Conservation (phyloP, 2,329 filamentous ascomycete species). For the Teratosphaeria viscida region DNA sequence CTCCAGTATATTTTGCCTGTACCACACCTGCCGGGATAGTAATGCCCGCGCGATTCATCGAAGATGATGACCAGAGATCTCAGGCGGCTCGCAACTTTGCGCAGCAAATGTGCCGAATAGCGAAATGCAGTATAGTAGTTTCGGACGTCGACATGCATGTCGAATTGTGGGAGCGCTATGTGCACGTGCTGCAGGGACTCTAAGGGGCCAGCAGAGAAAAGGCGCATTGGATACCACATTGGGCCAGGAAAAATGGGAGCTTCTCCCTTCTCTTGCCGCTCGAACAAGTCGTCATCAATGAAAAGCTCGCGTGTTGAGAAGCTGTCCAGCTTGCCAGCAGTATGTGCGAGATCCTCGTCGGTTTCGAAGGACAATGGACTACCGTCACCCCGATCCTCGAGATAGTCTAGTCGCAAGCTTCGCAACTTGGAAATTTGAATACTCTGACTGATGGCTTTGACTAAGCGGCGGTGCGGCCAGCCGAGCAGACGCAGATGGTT, state of each 20-base stretch:
- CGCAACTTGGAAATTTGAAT: slow-evolving; percentile 3
- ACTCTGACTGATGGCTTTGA: slow-evolving; percentile 3
- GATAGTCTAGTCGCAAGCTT: slow-evolving; percentile 5
- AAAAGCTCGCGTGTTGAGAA: not conserved
- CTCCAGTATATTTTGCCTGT: not conserved
- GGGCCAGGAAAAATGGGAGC: slow-evolving; percentile 5
- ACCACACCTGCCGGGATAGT: not conserved
- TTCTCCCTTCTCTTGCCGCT: slow-evolving; percentile 5
- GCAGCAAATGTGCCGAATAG: slow-evolving; percentile 1
- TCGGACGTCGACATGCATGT: slow-evolving; percentile 1
- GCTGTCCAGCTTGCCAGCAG: not conserved
- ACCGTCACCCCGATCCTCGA: slow-evolving; percentile 5
- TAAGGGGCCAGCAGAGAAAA: slow-evolving; percentile 1
- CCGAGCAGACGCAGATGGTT: slow-evolving; percentile 7
- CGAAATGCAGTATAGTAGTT: slow-evolving; percentile 4
- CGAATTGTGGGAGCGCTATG: slow-evolving; percentile 1
- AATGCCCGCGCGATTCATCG: slow-evolving; percentile 48
- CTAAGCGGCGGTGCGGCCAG: slow-evolving; percentile 6
- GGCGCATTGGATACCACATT: slow-evolving; percentile 6
- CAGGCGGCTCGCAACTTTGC: slow-evolving; percentile 29
- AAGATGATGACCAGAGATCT: slow-evolving; percentile 93
- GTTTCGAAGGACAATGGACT: not conserved
- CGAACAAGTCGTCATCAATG: slow-evolving; percentile 1
- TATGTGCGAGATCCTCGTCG: not conserved
- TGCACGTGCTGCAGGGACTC: slow-evolving; percentile 4